Evolutionary conservation across 495 filamentous ascomycete genomes (phyloP), one percentile per base, ranked within the genome.

Genomic region (Xylaria bambusicola): DNA sequence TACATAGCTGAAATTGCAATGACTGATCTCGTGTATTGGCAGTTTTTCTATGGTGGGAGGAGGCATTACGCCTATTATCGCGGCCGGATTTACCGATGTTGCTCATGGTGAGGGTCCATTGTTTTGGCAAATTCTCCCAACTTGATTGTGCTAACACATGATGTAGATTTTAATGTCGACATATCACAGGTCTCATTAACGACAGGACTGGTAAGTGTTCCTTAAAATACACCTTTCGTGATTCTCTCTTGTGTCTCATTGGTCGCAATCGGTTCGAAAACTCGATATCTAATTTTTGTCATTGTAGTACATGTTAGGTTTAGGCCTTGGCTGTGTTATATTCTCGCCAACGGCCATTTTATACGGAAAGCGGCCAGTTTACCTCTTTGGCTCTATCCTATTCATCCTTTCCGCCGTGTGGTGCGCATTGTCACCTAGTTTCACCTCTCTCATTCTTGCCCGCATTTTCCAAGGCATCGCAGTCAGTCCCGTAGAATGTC

Each of bases 311-410:
- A 98, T 98, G 94, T 78, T 96, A 84, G 94, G 94, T 2, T 77
- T 97, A 21, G 94, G 93, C 2, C 57, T 97, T 1, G 93, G 93
- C 5, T 92, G 85, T 18, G 84, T 96, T 12, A 66, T 97, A 45
- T 85, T 88, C 66, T 93, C 89, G 3, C 94, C 94, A 4, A 97
- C 94, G 0, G 94, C 94, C 9, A 97, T 97, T 59, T 70, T 97
- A 0, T 96, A 75, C 60, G 94, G 94, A 0, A 97, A 97, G 68
- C 83, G 94, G 10, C 93, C 93, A 0, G 91, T 98, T 0, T 98
- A 98, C 69, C 84, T 98, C 10, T 78, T 86, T 29, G 85, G 92
- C 2, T 84, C 89, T 0, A 73, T 89, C 6, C 69, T 96, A 2
- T 96, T 95, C 71, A 81, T 93, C 13, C 65, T 84, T 13, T 88